Percentiles rank a stretch among this genome's conserved stretches.
These are phyloP conservation scores for Russula compacta DNA, from an alignment of 768 basidiomycete species.

Conservation along the genomic window DNA sequence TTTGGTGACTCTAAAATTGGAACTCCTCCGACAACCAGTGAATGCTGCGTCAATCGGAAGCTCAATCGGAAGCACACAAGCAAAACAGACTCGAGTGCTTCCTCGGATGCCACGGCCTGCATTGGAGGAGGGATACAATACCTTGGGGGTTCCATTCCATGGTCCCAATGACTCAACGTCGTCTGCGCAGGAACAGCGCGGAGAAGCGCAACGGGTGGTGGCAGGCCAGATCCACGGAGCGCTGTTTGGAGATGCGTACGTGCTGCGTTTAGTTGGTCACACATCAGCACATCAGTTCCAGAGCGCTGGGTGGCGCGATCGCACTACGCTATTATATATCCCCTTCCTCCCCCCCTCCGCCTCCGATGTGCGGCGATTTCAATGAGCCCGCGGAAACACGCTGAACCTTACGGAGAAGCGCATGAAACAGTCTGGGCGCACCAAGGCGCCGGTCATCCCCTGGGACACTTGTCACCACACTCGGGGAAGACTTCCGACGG, in stretches of 20 bases:
- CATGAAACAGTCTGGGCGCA: not conserved
- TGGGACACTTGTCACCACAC: not conserved
- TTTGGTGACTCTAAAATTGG: not conserved
- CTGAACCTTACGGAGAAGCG: not conserved
- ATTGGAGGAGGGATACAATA: not conserved
- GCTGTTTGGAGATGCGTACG: not conserved
- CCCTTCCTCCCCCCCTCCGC: not conserved
- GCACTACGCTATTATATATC: not conserved
- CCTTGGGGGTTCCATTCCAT: conserved; percentile 3
- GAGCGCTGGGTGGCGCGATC: conserved; percentile 7
- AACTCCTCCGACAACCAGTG: not conserved
- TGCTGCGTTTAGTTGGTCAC: not conserved
- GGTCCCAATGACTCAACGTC: not conserved
- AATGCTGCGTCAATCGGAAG: not conserved
- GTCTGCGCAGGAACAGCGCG: not conserved
- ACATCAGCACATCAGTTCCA: not conserved
- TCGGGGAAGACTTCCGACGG: not conserved
- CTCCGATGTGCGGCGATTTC: conserved; percentile 7
- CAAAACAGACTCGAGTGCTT: not conserved
- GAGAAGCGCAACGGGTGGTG: not conserved
- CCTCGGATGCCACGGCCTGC: conserved; percentile 8
- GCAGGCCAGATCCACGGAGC: conserved; percentile 10
- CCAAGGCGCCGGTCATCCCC: not conserved
- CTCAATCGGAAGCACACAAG: not conserved
- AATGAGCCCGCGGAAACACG: not conserved